Evolutionary conservation across 1,284 basidiomycete species (phyloP).

Genomic region (Sporisorium graminicola): DNA sequence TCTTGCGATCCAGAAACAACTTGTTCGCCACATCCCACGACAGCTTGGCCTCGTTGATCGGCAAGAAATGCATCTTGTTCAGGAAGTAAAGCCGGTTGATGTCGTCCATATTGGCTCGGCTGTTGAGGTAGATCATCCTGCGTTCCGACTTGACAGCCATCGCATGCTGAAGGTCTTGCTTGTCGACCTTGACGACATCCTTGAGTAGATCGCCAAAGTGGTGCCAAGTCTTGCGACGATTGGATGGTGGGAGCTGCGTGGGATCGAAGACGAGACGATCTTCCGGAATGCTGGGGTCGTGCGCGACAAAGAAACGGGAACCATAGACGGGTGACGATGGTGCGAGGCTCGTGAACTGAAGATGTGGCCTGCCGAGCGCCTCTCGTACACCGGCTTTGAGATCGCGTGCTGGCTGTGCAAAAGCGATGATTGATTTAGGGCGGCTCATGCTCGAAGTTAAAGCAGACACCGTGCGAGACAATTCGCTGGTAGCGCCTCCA

Average conservation of each 20-base stretch:
- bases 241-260: not conserved
- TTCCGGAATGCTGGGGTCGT: not conserved
- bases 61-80: slow-evolving; percentile 1
- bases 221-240: not conserved
- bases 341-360: not conserved
- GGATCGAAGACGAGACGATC: not conserved
- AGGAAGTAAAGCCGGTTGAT: slow-evolving; percentile 11
- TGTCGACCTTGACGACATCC: no score
- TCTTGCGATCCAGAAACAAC: not conserved
- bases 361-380: not conserved
- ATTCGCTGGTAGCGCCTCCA: no score
- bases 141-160: no score
- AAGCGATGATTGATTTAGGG: no score
- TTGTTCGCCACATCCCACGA: not conserved
- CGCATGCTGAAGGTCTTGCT: not conserved
- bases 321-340: no score
- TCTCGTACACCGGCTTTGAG: no score
- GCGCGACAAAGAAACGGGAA: not conserved
- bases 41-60: not conserved
- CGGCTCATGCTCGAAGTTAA: not conserved
- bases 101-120: slow-evolving; percentile 5
- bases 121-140: slow-evolving; percentile 4
- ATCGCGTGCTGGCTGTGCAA: no score
- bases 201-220: not conserved
- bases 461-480: no score